Evolutionary conservation across 2,329 filamentous ascomycete species (phyloP), one percentile per base, ranked within the genome.

Genomic region (Bipolaris victoriae): DNA sequence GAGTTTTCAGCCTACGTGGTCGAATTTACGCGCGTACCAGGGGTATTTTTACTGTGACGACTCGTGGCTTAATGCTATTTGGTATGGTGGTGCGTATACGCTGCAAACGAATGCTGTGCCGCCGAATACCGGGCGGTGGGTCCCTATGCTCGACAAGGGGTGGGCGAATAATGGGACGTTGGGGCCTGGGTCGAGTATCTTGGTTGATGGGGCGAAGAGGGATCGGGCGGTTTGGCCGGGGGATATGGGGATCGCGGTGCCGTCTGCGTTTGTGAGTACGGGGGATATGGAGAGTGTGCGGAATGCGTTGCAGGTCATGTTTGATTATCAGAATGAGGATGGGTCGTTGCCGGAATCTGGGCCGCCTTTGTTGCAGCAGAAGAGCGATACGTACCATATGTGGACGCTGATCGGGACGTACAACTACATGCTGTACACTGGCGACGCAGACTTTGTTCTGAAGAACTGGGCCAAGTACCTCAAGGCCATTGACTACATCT

Each of bases 51-150:
- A 66, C 10, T 66, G 52, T 9, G 54, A 56, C n/a, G 62, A 67
- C 22, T 77, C 82, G 33, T 66, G 83, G 10, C 76, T 87, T 49
- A 86, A 86, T 66, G 77, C 78, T 6, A 82, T 85, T 46, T 86
- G 84, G 83, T 86, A 86, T 60, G 80, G 78, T 39, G 83, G 76
- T n/a, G 76, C 75, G 13, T 78, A 78, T 55, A 78, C 76, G 0
- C 50, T 77, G 11, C 76, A 78, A 31, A 76, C 75, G 1, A 76
- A 77, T 33, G 66, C 66, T 5, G 73, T 73, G 1, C 75, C 75
- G 0, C 66, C 61, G 16, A 66, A 74, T 39, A 76, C 69, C 52
- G 76, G 73, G 40, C 69, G 70, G 16, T 72, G 61, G 58, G 51
- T 67, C 2, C 63, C 65, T 10, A 64, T 61, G 55, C 58, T 63